Percentiles rank a stretch among this genome's conserved stretches.
Conservation (phyloP, 352 stramenopile species). For the Blastocystis sp. region DNA sequence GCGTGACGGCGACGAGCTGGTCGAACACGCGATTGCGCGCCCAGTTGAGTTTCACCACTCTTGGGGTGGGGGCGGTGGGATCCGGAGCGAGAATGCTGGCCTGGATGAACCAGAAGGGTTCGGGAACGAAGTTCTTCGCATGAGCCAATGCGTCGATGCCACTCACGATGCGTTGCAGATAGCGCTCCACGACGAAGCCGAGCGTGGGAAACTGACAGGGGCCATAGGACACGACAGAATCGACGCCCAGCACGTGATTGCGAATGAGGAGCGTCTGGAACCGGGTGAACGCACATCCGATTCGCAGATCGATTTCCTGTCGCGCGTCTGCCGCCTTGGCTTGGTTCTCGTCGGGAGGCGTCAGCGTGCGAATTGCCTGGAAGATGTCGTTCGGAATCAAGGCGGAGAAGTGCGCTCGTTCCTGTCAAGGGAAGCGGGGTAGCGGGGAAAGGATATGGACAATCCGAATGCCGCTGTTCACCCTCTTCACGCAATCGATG, state of each 20-base stretch:
- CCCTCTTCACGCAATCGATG: slow-evolving; percentile 84
- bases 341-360: slow-evolving; percentile 77
- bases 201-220: slow-evolving; percentile 99
- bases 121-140: slow-evolving; percentile 93
- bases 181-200: slow-evolving; percentile 91
- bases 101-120: slow-evolving; percentile 93
- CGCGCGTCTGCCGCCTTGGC: slow-evolving; percentile 84
- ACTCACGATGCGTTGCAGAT: slow-evolving; percentile 79
- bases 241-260: slow-evolving; percentile 76
- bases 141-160: slow-evolving; percentile 78
- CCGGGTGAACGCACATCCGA: slow-evolving; percentile 90
- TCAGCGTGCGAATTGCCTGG: slow-evolving; percentile 81
- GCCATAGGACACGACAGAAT: slow-evolving; percentile 93
- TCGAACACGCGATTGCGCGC: slow-evolving; percentile 92
- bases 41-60: slow-evolving; percentile 87
- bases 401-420: slow-evolving; percentile 88
- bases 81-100: slow-evolving; percentile 77
- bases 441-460: slow-evolving; percentile 1
- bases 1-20: slow-evolving; percentile 85
- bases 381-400: slow-evolving; percentile 89
- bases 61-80: background rate
- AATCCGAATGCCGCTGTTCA: slow-evolving; percentile 80
- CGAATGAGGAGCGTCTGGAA: slow-evolving; percentile 91
- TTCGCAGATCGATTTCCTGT: slow-evolving; percentile 91
- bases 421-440: slow-evolving; percentile 5